Conservation (phyloP, 768 basidiomycete species). For the Kwoniella bestiolae region DNA sequence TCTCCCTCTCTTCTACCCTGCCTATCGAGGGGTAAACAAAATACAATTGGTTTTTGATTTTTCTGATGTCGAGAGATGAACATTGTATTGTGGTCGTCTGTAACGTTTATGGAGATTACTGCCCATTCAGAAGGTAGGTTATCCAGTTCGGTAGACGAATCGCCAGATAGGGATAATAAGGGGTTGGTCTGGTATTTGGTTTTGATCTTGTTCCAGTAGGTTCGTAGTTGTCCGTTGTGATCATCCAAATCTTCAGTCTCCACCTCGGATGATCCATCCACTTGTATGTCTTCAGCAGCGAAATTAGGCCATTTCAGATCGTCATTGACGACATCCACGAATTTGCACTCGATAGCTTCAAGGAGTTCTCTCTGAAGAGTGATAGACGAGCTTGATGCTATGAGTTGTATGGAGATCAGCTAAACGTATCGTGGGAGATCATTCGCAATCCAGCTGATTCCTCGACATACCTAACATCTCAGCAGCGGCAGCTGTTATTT, state of each 20-base stretch:
- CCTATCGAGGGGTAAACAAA: slow-evolving; percentile 78
- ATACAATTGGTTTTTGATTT: slow-evolving; percentile 70
- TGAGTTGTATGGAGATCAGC: background rate
- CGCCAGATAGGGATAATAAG: background rate
- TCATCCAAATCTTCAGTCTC: slow-evolving; percentile 18
- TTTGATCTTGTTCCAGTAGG: slow-evolving; percentile 36
- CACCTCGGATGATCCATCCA: slow-evolving; percentile 18
- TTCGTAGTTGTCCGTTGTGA: slow-evolving; percentile 17
- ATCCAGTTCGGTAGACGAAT: background rate
- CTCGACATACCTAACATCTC: slow-evolving; percentile 65
- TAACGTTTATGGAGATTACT: slow-evolving; percentile 78
- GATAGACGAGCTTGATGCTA: slow-evolving; percentile 76
- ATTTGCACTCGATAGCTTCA: slow-evolving; percentile 77
- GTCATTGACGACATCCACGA: slow-evolving; percentile 62
- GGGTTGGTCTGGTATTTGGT: slow-evolving; percentile 12
- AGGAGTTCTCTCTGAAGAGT: slow-evolving; percentile 84
- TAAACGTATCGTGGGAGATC: background rate
- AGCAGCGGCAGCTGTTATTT: slow-evolving; percentile 66
- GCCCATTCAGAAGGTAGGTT: slow-evolving; percentile 78
- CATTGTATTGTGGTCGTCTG: slow-evolving; percentile 79
- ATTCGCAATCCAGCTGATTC: slow-evolving; percentile 44
- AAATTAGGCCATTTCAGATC: slow-evolving; percentile 74
- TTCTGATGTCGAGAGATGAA: slow-evolving; percentile 79
- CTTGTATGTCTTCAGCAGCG: slow-evolving; percentile 53
- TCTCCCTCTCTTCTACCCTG: slow-evolving; percentile 78